phyloP scores from a whole-genome alignment of 495 filamentous ascomycete genomes.

The Aspergillus incahuasiensis region DNA sequence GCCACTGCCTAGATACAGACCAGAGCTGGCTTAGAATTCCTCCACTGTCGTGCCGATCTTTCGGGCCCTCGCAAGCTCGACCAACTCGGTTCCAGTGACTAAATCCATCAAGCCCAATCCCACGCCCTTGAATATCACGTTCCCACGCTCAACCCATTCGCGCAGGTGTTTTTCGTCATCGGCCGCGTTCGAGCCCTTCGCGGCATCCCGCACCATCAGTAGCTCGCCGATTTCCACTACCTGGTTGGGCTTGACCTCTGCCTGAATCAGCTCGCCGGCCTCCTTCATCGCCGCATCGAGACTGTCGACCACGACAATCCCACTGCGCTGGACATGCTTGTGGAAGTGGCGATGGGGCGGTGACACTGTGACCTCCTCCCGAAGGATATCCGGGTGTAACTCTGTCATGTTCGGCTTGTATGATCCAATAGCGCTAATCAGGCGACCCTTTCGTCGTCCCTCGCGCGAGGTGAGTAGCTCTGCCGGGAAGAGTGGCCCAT shows the following conservation, averaged over 20 bases:
- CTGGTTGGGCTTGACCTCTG: conserved; percentile 62
- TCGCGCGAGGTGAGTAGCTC: conserved; percentile 61
- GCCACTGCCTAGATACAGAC: conserved; percentile 1
- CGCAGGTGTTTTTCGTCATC: conserved; percentile 52
- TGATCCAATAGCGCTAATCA: conserved; percentile 76
- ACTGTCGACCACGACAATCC: conserved; percentile 79
- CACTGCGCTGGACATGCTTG: conserved; percentile 65
- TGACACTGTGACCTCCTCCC: conserved; percentile 56
- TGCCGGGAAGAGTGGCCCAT: conserved; percentile 57
- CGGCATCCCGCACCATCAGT: conserved; percentile 61
- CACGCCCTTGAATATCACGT: conserved; percentile 57
- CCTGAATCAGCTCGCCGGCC: conserved; percentile 83
- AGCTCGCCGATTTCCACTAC: conserved; percentile 85
- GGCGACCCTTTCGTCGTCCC: conserved; percentile 67
- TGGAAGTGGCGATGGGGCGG: conserved; percentile 58
- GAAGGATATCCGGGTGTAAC: conserved; percentile 68
- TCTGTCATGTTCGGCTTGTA: conserved; percentile 86
- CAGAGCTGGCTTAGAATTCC: conserved; percentile 32
- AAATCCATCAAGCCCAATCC: conserved; percentile 47
- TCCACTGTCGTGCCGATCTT: conserved; percentile 68
- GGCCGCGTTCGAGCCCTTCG: conserved; percentile 27
- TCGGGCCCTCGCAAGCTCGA: conserved; percentile 66
- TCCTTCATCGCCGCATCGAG: conserved; percentile 74
- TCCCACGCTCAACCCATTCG: conserved; percentile 72
- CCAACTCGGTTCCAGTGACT: conserved; percentile 68